These are phyloP conservation scores for Diaporthe caulivora DNA, from an alignment of 2,329 filamentous ascomycete genomes.

Conservation along the genomic window DNA sequence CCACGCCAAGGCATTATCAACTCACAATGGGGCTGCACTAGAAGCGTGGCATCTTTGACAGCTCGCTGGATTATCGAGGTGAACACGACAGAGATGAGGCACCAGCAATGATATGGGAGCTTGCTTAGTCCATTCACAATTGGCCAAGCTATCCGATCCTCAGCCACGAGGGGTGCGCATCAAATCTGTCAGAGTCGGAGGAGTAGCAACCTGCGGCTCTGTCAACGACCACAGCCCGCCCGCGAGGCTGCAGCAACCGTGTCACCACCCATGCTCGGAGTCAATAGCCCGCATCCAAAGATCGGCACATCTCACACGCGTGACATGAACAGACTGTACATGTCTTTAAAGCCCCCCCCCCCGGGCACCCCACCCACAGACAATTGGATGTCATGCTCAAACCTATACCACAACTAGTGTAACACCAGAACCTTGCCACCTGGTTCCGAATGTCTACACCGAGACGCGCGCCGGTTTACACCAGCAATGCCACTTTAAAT, in stretches of 20 bases:
- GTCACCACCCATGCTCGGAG: neutral
- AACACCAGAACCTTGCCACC: neutral
- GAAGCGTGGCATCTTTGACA: neutral
- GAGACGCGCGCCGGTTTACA: no score
- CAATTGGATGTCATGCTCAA: neutral
- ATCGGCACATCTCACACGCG: neutral
- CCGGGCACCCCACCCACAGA: neutral
- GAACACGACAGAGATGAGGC: neutral
- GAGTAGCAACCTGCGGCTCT: neutral
- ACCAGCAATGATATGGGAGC: neutral
- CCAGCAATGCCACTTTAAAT: no score
- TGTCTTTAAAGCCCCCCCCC: neutral
- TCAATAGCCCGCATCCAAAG: neutral
- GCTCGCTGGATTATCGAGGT: no score
- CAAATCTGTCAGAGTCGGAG: neutral
- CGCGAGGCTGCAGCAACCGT: neutral
- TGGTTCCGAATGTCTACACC: neutral
- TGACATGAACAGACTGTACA: neutral
- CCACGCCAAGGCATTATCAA: neutral
- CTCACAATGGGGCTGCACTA: neutral
- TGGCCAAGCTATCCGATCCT: neutral
- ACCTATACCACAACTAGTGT: neutral
- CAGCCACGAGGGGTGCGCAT: neutral
- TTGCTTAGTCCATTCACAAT: no score
- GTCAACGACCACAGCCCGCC: neutral